Evolutionary conservation across 768 basidiomycete species (phyloP).

Genomic region (Stropharia rugosoannulata): DNA sequence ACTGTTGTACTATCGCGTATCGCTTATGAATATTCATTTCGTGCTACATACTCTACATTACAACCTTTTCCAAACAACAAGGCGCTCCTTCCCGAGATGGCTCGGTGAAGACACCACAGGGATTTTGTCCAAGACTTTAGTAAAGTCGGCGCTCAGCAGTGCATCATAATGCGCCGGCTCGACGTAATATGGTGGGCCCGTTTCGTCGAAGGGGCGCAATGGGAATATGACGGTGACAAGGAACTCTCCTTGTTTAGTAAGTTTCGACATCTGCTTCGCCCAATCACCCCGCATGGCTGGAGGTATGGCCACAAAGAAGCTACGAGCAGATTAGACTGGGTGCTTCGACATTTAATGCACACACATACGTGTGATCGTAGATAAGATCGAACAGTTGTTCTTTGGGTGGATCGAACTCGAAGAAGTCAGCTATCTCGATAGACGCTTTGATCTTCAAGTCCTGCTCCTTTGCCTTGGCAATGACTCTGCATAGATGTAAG

Average conservation of each 20-base stretch:
- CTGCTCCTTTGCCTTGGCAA: slow-evolving; percentile 15
- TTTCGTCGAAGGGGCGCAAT: slow-evolving; percentile 38
- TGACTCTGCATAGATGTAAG: slow-evolving; percentile 3
- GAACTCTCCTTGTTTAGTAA: slow-evolving; percentile 62
- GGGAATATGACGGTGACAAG: slow-evolving; percentile 64
- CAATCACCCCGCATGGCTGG: slow-evolving; percentile 51
- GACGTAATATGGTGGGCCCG: slow-evolving; percentile 65
- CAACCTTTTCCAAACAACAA: slow-evolving; percentile 53
- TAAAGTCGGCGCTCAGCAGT: slow-evolving; percentile 48
- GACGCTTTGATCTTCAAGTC: slow-evolving; percentile 28
- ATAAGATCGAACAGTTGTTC: slow-evolving; percentile 50
- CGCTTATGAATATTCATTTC: no score
- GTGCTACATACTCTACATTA: neutral
- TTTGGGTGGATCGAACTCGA: slow-evolving; percentile 37
- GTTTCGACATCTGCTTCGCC: slow-evolving; percentile 53
- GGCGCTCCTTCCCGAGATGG: slow-evolving; percentile 48
- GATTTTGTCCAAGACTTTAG: slow-evolving; percentile 50
- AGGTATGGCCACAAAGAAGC: slow-evolving; percentile 74
- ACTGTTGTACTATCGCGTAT: no score
- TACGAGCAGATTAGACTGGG: slow-evolving; percentile 17
- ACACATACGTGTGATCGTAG: slow-evolving; percentile 62
- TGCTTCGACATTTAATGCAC: neutral
- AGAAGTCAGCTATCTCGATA: slow-evolving; percentile 54
- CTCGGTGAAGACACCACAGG: slow-evolving; percentile 39
- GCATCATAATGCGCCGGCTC: slow-evolving; percentile 54